Conservation (phyloP, 2,329 filamentous ascomycete genomes). For the Huntiella bhutanensis region DNA sequence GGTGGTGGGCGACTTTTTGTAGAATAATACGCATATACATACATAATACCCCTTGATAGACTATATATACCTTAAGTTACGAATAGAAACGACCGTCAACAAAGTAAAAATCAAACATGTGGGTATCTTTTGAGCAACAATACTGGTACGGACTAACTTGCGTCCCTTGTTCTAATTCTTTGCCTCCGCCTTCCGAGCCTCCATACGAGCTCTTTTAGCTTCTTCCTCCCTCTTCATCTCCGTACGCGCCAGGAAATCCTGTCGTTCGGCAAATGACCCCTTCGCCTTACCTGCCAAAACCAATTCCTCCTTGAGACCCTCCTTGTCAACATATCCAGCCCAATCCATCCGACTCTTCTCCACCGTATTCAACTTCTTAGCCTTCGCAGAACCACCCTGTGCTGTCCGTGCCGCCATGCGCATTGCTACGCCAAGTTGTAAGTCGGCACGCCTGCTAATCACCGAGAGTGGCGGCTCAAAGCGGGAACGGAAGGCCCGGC, state of each 20-base stretch:
- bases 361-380: slow-evolving; percentile 48
- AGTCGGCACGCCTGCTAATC: slow-evolving; percentile 29
- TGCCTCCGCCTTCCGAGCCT: slow-evolving; percentile 14
- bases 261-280: slow-evolving; percentile 39
- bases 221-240: slow-evolving; percentile 44
- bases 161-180: neutral
- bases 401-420: slow-evolving; percentile 29
- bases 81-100: too few species aligned
- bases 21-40: too few species aligned
- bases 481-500: slow-evolving; percentile 38
- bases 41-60: too few species aligned
- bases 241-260: slow-evolving; percentile 47
- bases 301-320: slow-evolving; percentile 51
- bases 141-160: too few species aligned
- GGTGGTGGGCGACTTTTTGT: neutral
- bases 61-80: too few species aligned
- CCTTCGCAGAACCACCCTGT: slow-evolving; percentile 22
- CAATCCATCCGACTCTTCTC: slow-evolving; percentile 58
- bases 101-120: too few species aligned
- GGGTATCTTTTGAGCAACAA: too few species aligned
- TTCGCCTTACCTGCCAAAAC: slow-evolving; percentile 46
- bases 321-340: slow-evolving; percentile 52
- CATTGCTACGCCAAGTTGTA: slow-evolving; percentile 36
- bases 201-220: slow-evolving; percentile 32
- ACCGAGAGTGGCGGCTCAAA: slow-evolving; percentile 39